phyloP scores from a whole-genome alignment of 495 filamentous ascomycete species.

The Xanthoparmelia taractica region DNA sequence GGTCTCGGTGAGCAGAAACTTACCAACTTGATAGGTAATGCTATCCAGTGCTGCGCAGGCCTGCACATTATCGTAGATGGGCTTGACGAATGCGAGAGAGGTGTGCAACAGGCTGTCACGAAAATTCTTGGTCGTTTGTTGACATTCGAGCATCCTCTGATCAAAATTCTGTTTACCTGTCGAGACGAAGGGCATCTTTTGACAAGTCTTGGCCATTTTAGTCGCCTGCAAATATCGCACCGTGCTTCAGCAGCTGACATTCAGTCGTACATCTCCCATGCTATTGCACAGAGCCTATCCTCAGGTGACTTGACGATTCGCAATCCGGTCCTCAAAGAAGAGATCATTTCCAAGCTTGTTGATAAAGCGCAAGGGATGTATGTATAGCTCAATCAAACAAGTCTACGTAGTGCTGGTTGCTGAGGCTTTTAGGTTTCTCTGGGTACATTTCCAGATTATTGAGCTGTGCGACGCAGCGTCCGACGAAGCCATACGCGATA shows the following conservation, averaged over 20 bases:
- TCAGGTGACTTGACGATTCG: slow-evolving; percentile 19
- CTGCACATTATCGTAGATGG: slow-evolving; percentile 23
- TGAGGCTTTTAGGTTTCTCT: slow-evolving; percentile 25
- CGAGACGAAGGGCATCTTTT: slow-evolving; percentile 18
- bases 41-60: not conserved
- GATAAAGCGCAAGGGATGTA: slow-evolving; percentile 27
- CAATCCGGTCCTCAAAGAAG: slow-evolving; percentile 9
- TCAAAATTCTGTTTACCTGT: slow-evolving; percentile 23
- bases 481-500: slow-evolving; percentile 19
- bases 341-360: slow-evolving; percentile 22
- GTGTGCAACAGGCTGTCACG: slow-evolving; percentile 3
- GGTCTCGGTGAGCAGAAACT: not conserved
- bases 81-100: slow-evolving; percentile 26
- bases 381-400: not conserved
- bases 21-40: not conserved
- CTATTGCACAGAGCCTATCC: slow-evolving; percentile 15
- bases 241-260: slow-evolving; percentile 17
- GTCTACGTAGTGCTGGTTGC: not conserved
- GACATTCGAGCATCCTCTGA: not conserved
- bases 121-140: slow-evolving; percentile 3
- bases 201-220: not conserved
- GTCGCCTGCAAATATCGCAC: slow-evolving; percentile 10
- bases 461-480: slow-evolving; percentile 29
- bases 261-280: slow-evolving; percentile 14
- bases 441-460: slow-evolving; percentile 28